A percentile compares a stretch with the other conserved stretches of the same genome.
Evolutionary conservation across 805 yeast species (phyloP).

Genomic region (Cyberlindnera lachancei): DNA sequence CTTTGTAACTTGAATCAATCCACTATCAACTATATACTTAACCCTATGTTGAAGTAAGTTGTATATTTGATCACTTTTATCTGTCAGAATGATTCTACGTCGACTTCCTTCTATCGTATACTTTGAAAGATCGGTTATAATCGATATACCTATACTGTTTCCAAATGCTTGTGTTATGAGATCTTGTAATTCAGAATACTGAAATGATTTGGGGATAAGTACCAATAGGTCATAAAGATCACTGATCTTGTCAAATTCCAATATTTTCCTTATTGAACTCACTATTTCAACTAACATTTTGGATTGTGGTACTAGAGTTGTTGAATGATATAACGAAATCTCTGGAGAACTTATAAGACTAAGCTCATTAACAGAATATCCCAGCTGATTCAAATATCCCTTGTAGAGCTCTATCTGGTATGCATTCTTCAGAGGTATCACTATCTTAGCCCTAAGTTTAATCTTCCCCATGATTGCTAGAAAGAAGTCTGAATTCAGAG

Average conservation of each 20-base stretch:
- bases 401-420: neutral
- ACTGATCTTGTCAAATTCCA: constrained; percentile 2
- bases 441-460: constrained; percentile 1
- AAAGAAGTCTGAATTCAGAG: constrained; percentile 6
- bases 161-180: neutral
- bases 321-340: constrained; percentile 3
- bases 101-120: constrained; percentile 4
- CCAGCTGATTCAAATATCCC: constrained; percentile 1
- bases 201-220: constrained; percentile 1
- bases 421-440: constrained; percentile 5
- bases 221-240: constrained; percentile 6
- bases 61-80: neutral
- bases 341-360: constrained; percentile 1
- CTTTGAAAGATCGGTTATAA: constrained; percentile 4
- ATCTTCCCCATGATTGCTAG: constrained; percentile 3
- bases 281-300: constrained; percentile 2
- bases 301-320: neutral
- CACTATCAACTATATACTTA: constrained; percentile 12
- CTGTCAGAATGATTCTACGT: constrained; percentile 4
- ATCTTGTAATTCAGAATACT: neutral
- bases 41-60: constrained; percentile 4
- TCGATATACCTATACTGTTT: constrained; percentile 2
- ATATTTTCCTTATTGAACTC: neutral
- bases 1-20: neutral
- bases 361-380: neutral